phyloP scores from a whole-genome alignment of 2,329 filamentous ascomycete genomes.

The Colletotrichum sp. region DNA sequence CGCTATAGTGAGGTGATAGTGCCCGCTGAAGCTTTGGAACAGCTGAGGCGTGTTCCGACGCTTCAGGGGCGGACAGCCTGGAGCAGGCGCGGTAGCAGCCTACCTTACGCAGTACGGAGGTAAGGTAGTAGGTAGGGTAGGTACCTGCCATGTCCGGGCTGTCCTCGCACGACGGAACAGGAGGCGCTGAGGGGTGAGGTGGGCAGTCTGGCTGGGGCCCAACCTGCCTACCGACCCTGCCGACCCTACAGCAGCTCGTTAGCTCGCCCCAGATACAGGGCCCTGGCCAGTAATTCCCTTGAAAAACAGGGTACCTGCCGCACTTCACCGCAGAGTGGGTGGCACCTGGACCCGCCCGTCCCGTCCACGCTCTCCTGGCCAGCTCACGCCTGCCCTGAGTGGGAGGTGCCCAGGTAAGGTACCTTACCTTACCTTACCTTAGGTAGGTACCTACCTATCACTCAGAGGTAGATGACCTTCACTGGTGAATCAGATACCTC shows the following conservation, averaged over 20 bases:
- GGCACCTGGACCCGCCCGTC: conserved; percentile 17
- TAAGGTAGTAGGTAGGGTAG: background rate
- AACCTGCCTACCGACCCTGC: background rate
- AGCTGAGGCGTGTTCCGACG: background rate
- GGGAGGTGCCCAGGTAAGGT: background rate
- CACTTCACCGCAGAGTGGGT: conserved; percentile 14
- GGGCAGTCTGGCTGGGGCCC: background rate
- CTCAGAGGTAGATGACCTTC: background rate
- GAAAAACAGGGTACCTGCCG: background rate
- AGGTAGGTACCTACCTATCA: background rate
- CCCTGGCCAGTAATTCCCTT: conserved; percentile 3
- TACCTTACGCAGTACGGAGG: background rate
- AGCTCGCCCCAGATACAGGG: conserved; percentile 15
- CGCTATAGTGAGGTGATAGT: background rate
- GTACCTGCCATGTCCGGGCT: background rate
- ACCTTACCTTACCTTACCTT: background rate
- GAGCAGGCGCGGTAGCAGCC: background rate
- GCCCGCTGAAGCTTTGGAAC: background rate
- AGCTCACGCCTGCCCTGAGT: background rate
- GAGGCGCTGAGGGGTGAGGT: background rate
- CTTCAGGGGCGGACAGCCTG: background rate
- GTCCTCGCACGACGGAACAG: background rate
- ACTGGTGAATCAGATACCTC: conserved; percentile 14
- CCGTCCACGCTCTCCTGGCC: conserved; percentile 5
- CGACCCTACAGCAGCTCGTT: background rate